Evolutionary conservation across 192 early-diverging fungal species (phyloP), one percentile per base, ranked within the genome.

Genomic region (Entomortierella beljakovae): DNA sequence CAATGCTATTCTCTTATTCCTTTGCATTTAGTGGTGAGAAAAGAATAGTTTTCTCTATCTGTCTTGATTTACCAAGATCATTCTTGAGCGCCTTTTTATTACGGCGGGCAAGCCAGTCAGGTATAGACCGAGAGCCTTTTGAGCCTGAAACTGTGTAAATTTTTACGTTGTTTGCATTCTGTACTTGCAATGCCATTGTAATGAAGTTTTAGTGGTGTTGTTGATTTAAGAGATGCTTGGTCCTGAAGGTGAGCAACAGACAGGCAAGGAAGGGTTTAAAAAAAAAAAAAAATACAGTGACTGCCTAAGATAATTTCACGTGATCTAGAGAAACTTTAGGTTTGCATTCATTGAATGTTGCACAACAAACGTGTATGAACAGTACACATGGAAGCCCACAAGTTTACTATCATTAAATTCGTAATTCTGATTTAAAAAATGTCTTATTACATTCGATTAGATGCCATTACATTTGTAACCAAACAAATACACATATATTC

Each of bases 111-210:
- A 97, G 86, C 98, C 98, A 99, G 85, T 99, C 96, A 22, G 98
- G 98, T 53, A 99, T 91, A 63, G 95, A 84, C 81, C 85, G 84
- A 84, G 82, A 91, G 67, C 86, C 92, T 80, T 89, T 88, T 68
- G 90, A 89, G 29, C 93, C 91, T 28, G 89, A 91, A 46, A 93
- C 88, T 16, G 91, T 92, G 71, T 93, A 92, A 61, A 98, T 94
- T 81, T 95, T 95, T 82, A 98, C 94, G 85, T 96, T 94, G 82
- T 98, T 98, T 55, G 94, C 90, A 57, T 90, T 94, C 16, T 90
- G 88, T 16, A 94, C 95, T 83, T 92, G 88, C 61, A 98, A 83
- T 10, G 89, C 90, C 92, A 93, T 93, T 26, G 57, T 68, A 35
- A 26, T 25, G 33, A 56, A 18, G 56, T 46, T 46, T 46, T 40